Evolutionary conservation across 805 yeast genomes (phyloP), one percentile per base, ranked within the genome.

Genomic region (Yarrowia yakushimensis): DNA sequence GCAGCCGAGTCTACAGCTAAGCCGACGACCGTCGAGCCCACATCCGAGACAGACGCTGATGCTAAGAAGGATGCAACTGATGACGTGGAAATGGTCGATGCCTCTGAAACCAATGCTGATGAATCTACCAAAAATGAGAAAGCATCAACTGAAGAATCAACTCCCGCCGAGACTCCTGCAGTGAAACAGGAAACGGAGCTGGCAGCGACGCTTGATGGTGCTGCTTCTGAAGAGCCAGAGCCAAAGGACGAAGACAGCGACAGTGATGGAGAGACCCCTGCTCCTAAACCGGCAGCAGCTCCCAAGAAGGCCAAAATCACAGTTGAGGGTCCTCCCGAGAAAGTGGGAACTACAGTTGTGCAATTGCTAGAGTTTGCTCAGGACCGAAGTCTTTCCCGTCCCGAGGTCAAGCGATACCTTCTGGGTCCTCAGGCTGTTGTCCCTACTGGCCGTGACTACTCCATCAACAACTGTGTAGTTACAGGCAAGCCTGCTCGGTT

Each of bases 401-500:
- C 67, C 63, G 54, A 67, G 61, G 43, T 69, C 66, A 69, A 36
- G 62, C 64, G 70, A 69, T 66, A 62, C 45, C 63, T 55, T 9
- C 31, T 55, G 15, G 61, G 61, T 5, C 59, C 36, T n/a, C 59
- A 30, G 42, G 64, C 63, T 13, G 45, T 37, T n/a, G 64, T 43
- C 18, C 43, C 48, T 13, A 30, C 64, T n/a, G 64, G 50, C 22
- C 48, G 61, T 20, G 61, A 55, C 20, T 55, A 55, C 48, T 55
- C 61, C 11, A 55, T 55, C 72, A 79, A 69, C 81, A 84, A 73
- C 74, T 79, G 68, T 87, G 97, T 79, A 25, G 84, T 92, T 45
- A 85, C 90, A 2, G 96, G 96, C 2, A 81, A 81, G 55, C 85
- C 85, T 50, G 96, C 94, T 17, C 81, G 84, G 69, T 93, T 90